Evolutionary conservation across 352 stramenopile species (phyloP), one percentile per base, ranked within the genome.

Genomic region (Globisporangium middletonii): DNA sequence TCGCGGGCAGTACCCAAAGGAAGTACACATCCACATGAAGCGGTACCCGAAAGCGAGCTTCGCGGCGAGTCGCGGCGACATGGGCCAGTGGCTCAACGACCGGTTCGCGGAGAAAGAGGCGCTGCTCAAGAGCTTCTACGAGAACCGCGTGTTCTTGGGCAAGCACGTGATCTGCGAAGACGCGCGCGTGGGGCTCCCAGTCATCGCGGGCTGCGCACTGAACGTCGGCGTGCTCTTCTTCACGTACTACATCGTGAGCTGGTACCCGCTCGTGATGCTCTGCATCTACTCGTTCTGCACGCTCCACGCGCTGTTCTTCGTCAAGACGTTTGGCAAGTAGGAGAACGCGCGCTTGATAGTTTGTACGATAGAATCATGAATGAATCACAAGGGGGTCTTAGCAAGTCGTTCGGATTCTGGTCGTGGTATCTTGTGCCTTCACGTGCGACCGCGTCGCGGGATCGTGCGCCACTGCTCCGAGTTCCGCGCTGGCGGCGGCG

Each of bases 71-170:
- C 81, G 77, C 26, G 69, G 61, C 9, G 59, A 73, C 33, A 88
- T 88, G 73, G 66, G 63, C 48, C 46, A 75, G 23, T 88, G 80
- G 79, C 50, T 89, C 15, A 89, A 88, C 50, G 43, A 72, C 1
- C 68, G 75, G 8, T 94, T 91, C 68, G 69, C 71, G 15, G 83
- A 81, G 50, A 93, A 93, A 46, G 83, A 93, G 57, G 68, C 85
- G 35, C 67, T 83, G 19, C 66, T 94, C 43, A 62, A 68, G 35
- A 51, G 59, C 53, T 94, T 92, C 55, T 92, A 94, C 68, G 62
- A 86, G 65, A 67, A 67, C 62, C 64, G 69, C 38, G 50, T 57
- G 23, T 79, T 83, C 53, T 55, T 79, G 15, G 76, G 64, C 52
- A 80, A 87, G 56, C 42, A 33, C 18, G 62, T 62, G 5, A 55